Percentiles rank a stretch among this genome's conserved stretches.
These are phyloP conservation scores for Magnusiomyces magnusii DNA, from an alignment of 1,139 yeast genomes.

Conservation along the genomic window DNA sequence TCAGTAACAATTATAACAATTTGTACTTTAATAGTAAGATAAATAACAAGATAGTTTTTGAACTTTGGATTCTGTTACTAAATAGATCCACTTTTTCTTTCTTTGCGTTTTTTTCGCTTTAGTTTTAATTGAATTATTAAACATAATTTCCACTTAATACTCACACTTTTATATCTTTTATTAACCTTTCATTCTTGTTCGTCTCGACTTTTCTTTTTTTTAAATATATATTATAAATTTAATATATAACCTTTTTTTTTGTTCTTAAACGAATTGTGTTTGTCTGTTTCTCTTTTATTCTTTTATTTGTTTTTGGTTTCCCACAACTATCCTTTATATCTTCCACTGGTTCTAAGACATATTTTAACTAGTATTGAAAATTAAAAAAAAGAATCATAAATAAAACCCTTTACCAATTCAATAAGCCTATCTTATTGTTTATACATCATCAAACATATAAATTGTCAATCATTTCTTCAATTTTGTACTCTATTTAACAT, in stretches of 20 bases:
- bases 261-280: not conserved
- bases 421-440: no score
- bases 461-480: not conserved
- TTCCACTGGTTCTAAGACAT: not conserved
- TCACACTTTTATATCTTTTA: not conserved
- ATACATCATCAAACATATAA: no score
- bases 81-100: not conserved
- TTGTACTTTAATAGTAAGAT: no score
- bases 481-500: not conserved
- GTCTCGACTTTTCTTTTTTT: not conserved
- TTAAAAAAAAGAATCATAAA: not conserved
- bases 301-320: no score
- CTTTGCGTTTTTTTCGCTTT: not conserved
- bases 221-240: no score
- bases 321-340: not conserved
- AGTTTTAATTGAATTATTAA: not conserved
- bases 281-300: not conserved
- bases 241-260: no score
- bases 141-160: not conserved
- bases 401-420: no score
- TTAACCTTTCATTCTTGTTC: no score
- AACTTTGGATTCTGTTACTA: no score
- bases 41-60: no score
- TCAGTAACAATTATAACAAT: no score
- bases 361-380: not conserved